phyloP scores from a whole-genome alignment of 257 asterid species.

The Paraleonurus japonicus region DNA sequence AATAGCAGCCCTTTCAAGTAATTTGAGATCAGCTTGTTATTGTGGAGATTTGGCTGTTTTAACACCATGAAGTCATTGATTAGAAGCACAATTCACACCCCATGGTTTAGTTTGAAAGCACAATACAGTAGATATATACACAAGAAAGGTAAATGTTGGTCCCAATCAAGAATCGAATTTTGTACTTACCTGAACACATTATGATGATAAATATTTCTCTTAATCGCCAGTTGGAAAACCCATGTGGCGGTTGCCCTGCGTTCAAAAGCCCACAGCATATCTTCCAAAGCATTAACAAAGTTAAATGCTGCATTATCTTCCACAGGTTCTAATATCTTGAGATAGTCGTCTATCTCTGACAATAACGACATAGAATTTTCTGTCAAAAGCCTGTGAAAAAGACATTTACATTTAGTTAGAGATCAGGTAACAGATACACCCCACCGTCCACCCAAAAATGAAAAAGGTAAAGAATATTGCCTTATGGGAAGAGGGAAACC shows the following conservation, averaged over 20 bases:
- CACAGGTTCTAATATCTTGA: slow-evolving; percentile 54
- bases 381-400: slow-evolving; percentile 64
- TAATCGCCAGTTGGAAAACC: slow-evolving; percentile 89
- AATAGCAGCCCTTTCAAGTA: neutral
- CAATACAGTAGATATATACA: slow-evolving; percentile 5
- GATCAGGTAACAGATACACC: slow-evolving; percentile 17
- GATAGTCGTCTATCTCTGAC: slow-evolving; percentile 67
- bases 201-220: slow-evolving; percentile 67
- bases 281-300: slow-evolving; percentile 92
- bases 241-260: slow-evolving; percentile 89
- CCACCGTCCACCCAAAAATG: slow-evolving; percentile 12
- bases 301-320: slow-evolving; percentile 87
- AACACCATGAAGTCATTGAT: neutral
- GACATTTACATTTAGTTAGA: slow-evolving; percentile 22
- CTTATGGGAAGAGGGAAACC: slow-evolving; percentile 85
- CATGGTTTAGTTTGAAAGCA: slow-evolving; percentile 5
- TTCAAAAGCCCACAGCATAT: slow-evolving; percentile 92
- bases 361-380: slow-evolving; percentile 62
- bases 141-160: neutral
- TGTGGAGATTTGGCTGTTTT: neutral
- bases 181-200: slow-evolving; percentile 67
- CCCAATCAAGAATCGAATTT: slow-evolving; percentile 4
- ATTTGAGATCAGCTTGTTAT: neutral
- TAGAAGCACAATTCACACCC: neutral
- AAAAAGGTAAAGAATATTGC: slow-evolving; percentile 34